Base-by-base conservation (phyloP, 257 asterid genomes). In the Ballota nigra region DNA sequence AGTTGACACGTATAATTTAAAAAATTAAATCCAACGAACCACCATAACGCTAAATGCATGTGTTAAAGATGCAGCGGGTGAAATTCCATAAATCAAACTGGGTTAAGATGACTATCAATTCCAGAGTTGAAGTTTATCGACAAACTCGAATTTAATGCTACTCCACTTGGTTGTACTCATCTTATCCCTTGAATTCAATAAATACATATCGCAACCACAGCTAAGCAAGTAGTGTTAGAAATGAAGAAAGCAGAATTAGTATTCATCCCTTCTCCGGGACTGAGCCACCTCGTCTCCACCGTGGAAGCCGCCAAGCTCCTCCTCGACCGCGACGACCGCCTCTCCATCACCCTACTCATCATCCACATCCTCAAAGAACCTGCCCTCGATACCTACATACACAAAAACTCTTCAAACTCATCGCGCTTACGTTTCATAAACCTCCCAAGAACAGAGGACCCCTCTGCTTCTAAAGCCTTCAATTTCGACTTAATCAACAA, bases 191-290 rank as follows among this genome's bases (percentile, higher is more conserved):
- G 4, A 43, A 11, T n/a, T n/a, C n/a, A n/a, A n/a, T n/a, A n/a
- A n/a, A n/a, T n/a, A n/a, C n/a, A n/a, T n/a, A n/a, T n/a, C n/a
- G n/a, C n/a, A 26, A 26, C 29, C 29, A 26, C 29, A 26, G 1
- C 29, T 3, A 26, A 26, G 29, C 43, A 45, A 15, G 6, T 16
- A 3, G n/a, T n/a, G n/a, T n/a, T n/a, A n/a, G 4, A 62, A 59
- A 77, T 57, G 80, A 76, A 40, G 69, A 79, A 71, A n/a, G 11
- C 16, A 3, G 83, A 89, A 26, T 68, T 90, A 0, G 49, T 87
- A 24, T 84, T 90, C 83, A 78, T 87, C 82, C 96, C 96, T 36
- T 56, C 78, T 15, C 83, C 95, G 1, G 83, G 86, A 45, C 82
- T 81, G 64, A 85, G 96, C 45, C 96, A 88, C 77, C 78, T 88